phyloP scores from a whole-genome alignment of 2,329 filamentous ascomycete species.

The Fusarium zealandicum region DNA sequence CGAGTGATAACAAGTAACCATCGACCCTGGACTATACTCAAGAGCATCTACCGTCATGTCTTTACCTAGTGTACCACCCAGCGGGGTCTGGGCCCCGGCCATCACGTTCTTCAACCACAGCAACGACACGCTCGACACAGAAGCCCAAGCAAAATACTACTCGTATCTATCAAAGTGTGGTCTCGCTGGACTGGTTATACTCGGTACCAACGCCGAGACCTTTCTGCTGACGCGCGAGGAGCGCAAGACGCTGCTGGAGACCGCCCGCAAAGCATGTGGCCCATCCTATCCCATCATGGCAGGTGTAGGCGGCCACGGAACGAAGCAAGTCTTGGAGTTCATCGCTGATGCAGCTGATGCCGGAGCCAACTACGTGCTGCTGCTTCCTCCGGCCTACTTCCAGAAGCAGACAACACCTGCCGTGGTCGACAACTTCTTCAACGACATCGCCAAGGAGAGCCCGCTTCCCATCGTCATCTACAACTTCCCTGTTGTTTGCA shows the following conservation, averaged over 20 bases:
- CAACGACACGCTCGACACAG: slow-evolving; percentile 57
- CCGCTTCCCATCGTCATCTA: slow-evolving; percentile 68
- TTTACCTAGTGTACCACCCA: slow-evolving; percentile 32
- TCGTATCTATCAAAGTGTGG: slow-evolving; percentile 58
- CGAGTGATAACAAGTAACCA: no score
- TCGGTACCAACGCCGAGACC: slow-evolving; percentile 64
- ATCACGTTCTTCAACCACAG: slow-evolving; percentile 61
- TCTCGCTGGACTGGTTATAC: slow-evolving; percentile 59
- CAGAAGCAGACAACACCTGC: slow-evolving; percentile 65
- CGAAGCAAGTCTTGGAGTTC: slow-evolving; percentile 67
- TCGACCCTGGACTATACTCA: no score
- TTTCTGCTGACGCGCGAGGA: slow-evolving; percentile 66
- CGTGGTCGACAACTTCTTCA: slow-evolving; percentile 68
- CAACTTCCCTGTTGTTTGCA: slow-evolving; percentile 73
- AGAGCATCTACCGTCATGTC: slow-evolving; percentile 17
- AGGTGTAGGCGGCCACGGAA: slow-evolving; percentile 70
- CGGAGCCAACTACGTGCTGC: slow-evolving; percentile 67
- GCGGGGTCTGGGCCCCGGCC: slow-evolving; percentile 59
- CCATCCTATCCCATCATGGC: slow-evolving; percentile 87
- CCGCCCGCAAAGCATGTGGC: slow-evolving; percentile 77
- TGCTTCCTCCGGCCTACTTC: slow-evolving; percentile 71
- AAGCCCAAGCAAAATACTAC: slow-evolving; percentile 59
- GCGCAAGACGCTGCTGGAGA: slow-evolving; percentile 60
- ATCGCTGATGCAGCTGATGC: slow-evolving; percentile 66
- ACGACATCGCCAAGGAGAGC: slow-evolving; percentile 59